Evolutionary conservation across 495 filamentous ascomycete species (phyloP), one percentile per base, ranked within the genome.

Genomic region (Neurospora intermedia): DNA sequence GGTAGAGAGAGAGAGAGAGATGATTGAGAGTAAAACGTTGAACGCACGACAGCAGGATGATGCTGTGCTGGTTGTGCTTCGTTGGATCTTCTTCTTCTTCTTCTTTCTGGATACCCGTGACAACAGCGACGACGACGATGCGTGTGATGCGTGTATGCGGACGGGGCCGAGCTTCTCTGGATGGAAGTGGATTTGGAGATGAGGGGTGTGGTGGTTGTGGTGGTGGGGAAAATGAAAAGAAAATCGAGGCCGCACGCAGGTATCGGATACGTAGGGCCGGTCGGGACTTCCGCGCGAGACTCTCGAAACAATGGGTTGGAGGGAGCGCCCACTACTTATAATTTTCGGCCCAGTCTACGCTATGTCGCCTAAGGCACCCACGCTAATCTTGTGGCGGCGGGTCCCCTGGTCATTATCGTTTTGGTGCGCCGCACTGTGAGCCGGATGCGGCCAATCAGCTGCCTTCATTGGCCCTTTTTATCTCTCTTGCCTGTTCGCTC

Each of bases 281-380:
- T 85, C 83, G 82, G 82, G 80, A 80, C 80, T 83, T 85, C 83
- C 83, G 78, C 81, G 80, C 81, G 78, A 80, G 80, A 81, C 74
- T 77, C 80, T 80, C 78, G 78, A 81, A 84, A 82, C 79, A 79
- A 78, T 69, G 77, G 76, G 78, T 76, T 79, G 83, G 83, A 80
- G 84, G 84, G 83, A 81, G 81, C 80, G 77, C 73, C 73, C 54
- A 69, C 79, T 83, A 80, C 79, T 86, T 86, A 86, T 86, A 86
- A 81, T 85, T 83, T 82, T 84, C 76, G 16, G 69, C 69, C 62
- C 66, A 48, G 71, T 71, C n/a, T 69, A 62, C 70, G 46, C 69
- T 48, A 16, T 40, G 69, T 35, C 48, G 78, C 80, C 81, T 80
- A 69, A 82, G 81, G 81, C 81, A 76, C 69, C 76, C 40, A 80